phyloP scores from a whole-genome alignment of 352 stramenopile species.

The Phytopythium litorale region DNA sequence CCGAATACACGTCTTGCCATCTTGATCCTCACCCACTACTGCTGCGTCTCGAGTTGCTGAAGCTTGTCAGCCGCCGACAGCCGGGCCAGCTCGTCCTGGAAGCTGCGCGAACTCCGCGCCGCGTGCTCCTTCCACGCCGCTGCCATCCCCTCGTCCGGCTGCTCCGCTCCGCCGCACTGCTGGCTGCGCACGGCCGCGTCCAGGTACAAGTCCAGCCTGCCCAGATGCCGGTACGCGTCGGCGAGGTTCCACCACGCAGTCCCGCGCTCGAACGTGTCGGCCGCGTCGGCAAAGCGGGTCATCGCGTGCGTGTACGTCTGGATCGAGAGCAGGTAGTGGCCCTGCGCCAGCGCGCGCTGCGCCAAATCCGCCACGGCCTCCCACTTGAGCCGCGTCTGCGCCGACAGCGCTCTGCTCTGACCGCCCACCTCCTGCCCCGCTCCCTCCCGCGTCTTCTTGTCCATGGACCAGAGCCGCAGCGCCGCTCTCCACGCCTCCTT shows the following conservation, averaged over 20 bases:
- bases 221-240: slow-evolving; percentile 60
- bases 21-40: background rate
- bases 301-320: slow-evolving; percentile 43
- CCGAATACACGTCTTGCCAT: background rate
- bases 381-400: slow-evolving; percentile 25
- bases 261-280: slow-evolving; percentile 11
- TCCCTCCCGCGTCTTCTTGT: slow-evolving; percentile 28
- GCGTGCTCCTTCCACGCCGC: slow-evolving; percentile 11
- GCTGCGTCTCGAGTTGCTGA: slow-evolving; percentile 20
- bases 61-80: slow-evolving; percentile 20
- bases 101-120: slow-evolving; percentile 14
- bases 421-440: background rate
- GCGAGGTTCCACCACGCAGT: slow-evolving; percentile 50
- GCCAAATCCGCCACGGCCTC: slow-evolving; percentile 50
- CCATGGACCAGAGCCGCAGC: slow-evolving; percentile 43
- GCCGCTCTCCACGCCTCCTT: slow-evolving; percentile 61
- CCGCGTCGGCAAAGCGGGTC: slow-evolving; percentile 12
- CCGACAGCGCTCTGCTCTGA: background rate
- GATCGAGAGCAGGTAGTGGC: slow-evolving; percentile 57
- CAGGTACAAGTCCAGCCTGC: slow-evolving; percentile 46
- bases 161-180: background rate
- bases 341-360: slow-evolving; percentile 27
- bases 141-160: background rate
- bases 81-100: slow-evolving; percentile 22
- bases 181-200: slow-evolving; percentile 26